Evolutionary conservation across 371 early-diverging fungal genomes (phyloP).

Genomic region (Apophysomyces elegans): DNA sequence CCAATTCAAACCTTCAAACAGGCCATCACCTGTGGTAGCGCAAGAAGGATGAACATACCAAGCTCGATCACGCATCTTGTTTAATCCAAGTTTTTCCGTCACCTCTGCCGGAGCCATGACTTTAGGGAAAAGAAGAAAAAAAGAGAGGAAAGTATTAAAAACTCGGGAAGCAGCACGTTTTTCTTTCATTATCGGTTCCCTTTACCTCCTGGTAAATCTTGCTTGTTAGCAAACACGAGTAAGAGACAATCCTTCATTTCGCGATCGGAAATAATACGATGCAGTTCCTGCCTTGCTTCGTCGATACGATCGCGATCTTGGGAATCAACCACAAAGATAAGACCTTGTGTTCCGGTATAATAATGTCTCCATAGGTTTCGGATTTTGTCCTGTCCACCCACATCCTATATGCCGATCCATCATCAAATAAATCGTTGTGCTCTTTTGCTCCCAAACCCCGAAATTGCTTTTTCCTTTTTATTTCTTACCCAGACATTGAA

Average conservation of each 20-base stretch:
- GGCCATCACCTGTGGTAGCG: conserved; percentile 87
- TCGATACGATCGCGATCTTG: conserved; percentile 82
- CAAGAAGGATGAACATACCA: conserved; percentile 90
- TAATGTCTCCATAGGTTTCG: conserved; percentile 90
- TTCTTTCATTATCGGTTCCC: too few species aligned
- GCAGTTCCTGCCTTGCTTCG: conserved; percentile 83
- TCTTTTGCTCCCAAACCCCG: neutral
- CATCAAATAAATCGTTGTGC: neutral
- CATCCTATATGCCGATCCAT: conserved; percentile 62
- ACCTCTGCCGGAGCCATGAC: conserved; percentile 83
- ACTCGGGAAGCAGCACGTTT: too few species aligned
- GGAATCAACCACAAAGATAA: conserved; percentile 90
- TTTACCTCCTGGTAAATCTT: conserved; percentile 70
- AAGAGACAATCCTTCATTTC: conserved; percentile 85
- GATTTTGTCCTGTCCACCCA: conserved; percentile 92
- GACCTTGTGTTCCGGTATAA: conserved; percentile 84
- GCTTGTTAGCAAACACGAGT: conserved; percentile 88
- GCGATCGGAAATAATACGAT: conserved; percentile 79
- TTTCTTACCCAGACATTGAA: conserved; percentile 78
- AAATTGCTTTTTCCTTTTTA: neutral
- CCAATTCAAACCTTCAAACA: conserved; percentile 90
- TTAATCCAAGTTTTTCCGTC: conserved; percentile 77
- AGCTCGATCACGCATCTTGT: conserved; percentile 75
- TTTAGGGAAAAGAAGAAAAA: too few species aligned
- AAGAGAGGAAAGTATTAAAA: too few species aligned